A percentile compares a stretch with the other conserved stretches of the same genome.
Evolutionary conservation across 140 eudicot species (phyloP).

Genomic region (Flaveria floridana): DNA sequence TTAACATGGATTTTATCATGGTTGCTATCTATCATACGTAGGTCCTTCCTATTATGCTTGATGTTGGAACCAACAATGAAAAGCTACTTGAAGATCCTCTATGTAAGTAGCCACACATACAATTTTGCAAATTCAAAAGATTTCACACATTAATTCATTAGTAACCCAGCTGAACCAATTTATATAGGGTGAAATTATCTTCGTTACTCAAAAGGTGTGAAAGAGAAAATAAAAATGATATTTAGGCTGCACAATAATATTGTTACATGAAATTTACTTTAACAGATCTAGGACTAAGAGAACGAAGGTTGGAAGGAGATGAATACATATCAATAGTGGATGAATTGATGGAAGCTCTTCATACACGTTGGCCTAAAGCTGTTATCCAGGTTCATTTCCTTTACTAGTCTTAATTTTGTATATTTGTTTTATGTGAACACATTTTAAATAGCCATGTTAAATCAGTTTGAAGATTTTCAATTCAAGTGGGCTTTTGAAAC

Average conservation of each 20-base stretch:
- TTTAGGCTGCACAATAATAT: not conserved
- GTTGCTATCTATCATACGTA: constrained; percentile 31
- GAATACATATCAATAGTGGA: constrained; percentile 86
- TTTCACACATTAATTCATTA: not conserved
- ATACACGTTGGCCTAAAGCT: constrained; percentile 99
- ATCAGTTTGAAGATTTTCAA: constrained; percentile 99
- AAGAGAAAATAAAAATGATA: constrained; percentile 3
- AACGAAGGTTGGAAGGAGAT: constrained; percentile 94
- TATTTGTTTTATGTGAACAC: not conserved
- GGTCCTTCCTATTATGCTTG: constrained; percentile 99
- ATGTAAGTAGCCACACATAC: constrained; percentile 52
- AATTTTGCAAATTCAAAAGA: not conserved
- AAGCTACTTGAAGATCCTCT: constrained; percentile 91
- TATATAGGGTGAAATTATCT: not conserved
- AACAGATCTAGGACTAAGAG: constrained; percentile 88
- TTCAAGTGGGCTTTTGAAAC: constrained; percentile 99
- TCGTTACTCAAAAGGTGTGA: not conserved
- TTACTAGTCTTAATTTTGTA: constrained; percentile 10
- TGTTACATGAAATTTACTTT: constrained; percentile 28
- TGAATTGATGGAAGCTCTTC: constrained; percentile 97
- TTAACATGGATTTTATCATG: constrained; percentile 13
- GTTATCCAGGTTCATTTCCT: constrained; percentile 76
- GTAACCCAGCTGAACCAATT: constrained; percentile 9
- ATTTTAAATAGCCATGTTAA: constrained; percentile 15
- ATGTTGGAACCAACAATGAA: constrained; percentile 94